Base-by-base conservation (phyloP, 148 eudicot genomes). In the Nyssa sinensis region DNA sequence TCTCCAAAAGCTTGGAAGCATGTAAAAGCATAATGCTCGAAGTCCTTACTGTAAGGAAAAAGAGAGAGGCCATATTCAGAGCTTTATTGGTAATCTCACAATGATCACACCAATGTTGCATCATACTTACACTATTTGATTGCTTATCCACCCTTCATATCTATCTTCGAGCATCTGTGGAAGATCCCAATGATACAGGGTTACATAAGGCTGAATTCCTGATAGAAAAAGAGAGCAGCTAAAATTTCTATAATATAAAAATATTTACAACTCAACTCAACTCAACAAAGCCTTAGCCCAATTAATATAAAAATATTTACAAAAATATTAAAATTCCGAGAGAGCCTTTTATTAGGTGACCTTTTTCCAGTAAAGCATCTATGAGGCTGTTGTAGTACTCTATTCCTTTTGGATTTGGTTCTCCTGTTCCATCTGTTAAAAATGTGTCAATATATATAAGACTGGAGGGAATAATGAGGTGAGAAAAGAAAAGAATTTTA, bases 121-220 rank as follows among this genome's bases (percentile, higher is more conserved):
- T 19, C n/a, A 4, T 58, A 81, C 96, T 77, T 80, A 95, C 98
- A 95, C 77, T 55, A 95, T 79, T 85, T 83, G 87, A 70, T 66
- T 74, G 90, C 85, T 89, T 64, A 95, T 64, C 84, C 91, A 88
- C 71, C 98, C 98, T 70, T 89, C 96, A 31, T 95, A 95, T 66
- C 72, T 76, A 70, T 95, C 98, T 77, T 95, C 96, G 24, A 95
- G 91, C 69, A 77, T 74, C 79, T 95, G 98, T 66, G 98, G 98
- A 76, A 95, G 98, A 88, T 95, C 98, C 98, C 98, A 95, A 77
- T 95, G 98, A 74, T 86, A 95, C 31, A 95, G 75, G 60, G 98
- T 95, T 76, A 75, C 96, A 81, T 86, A 90, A 4, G 98, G 97
- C 87, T 89, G 79, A 75, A 92, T 92, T 82, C 98, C 98, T 95